phyloP scores from a whole-genome alignment of 2,329 filamentous ascomycete species.

The Aspergillus glaucus region DNA sequence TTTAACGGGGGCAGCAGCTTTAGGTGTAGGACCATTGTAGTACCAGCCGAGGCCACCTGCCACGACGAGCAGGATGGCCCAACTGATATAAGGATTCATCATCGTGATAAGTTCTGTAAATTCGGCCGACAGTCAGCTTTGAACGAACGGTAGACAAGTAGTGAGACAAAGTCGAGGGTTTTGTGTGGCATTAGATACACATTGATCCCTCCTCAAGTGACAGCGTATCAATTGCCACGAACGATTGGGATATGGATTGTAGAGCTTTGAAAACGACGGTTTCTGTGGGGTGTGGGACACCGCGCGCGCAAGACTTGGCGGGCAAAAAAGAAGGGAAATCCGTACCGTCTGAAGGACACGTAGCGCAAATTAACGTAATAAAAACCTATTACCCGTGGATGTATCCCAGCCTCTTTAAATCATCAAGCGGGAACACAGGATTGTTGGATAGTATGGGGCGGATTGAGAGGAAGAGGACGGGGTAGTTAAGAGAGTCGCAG shows the following conservation, averaged over 20 bases:
- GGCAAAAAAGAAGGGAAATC: not conserved
- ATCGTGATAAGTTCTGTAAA: slow-evolving; percentile 16
- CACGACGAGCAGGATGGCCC: slow-evolving; percentile 39
- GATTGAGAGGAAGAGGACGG: not conserved
- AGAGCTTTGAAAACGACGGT: not conserved
- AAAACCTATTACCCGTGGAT: not conserved
- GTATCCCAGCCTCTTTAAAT: not conserved
- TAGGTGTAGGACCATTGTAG: slow-evolving; percentile 31
- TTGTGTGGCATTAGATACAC: no score
- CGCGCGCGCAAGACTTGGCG: not conserved
- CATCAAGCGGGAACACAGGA: not conserved
- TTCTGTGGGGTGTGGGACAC: not conserved
- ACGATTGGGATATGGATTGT: not conserved
- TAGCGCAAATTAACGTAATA: not conserved
- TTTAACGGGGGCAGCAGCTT: slow-evolving; percentile 25
- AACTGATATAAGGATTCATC: slow-evolving; percentile 41
- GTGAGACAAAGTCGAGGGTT: no score
- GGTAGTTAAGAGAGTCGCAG: not conserved
- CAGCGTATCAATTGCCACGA: not conserved
- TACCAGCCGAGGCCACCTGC: slow-evolving; percentile 38
- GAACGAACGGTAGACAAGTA: not conserved
- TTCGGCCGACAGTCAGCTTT: not conserved
- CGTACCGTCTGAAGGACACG: not conserved
- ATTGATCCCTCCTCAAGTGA: not conserved
- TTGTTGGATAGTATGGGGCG: not conserved